phyloP scores from a whole-genome alignment of 768 basidiomycete genomes.

The Leccinum subtestaceum region DNA sequence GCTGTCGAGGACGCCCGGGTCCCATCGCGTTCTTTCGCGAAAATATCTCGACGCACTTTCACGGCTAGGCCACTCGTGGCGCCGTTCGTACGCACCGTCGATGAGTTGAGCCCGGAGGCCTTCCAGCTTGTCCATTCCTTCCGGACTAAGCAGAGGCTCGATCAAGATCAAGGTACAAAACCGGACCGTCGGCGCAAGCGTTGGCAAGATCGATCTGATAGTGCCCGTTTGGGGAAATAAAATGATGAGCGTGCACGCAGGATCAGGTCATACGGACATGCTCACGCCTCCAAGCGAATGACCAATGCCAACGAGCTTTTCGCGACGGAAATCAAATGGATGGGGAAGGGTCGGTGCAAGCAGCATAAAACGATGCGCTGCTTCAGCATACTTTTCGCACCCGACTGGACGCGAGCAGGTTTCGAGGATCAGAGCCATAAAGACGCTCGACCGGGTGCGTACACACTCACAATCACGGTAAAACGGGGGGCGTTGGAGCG shows the following conservation, averaged over 20 bases:
- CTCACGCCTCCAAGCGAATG: constrained; percentile 68
- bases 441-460: not conserved
- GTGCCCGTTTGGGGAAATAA: not conserved
- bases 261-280: constrained; percentile 41
- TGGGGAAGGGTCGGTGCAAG: constrained; percentile 38
- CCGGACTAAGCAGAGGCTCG: constrained; percentile 62
- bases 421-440: not conserved
- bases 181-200: constrained; percentile 39
- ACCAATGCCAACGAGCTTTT: constrained; percentile 61
- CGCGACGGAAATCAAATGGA: constrained; percentile 44
- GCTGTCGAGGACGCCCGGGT: constrained; percentile 46
- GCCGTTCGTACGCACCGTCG: constrained; percentile 46
- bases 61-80: constrained; percentile 50
- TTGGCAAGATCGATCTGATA: constrained; percentile 52
- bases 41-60: constrained; percentile 40
- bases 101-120: constrained; percentile 44
- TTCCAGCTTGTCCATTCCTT: constrained; percentile 40
- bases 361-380: constrained; percentile 54
- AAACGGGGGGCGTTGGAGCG: constrained; percentile 43
- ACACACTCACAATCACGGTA: constrained; percentile 43
- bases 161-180: constrained; percentile 57
- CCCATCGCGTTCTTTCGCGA: constrained; percentile 46
- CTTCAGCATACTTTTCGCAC: constrained; percentile 61
- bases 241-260: not conserved
- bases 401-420: constrained; percentile 42